These are phyloP conservation scores for Omphalea diandra DNA, from an alignment of 441 rosid genomes.

Conservation along the genomic window DNA sequence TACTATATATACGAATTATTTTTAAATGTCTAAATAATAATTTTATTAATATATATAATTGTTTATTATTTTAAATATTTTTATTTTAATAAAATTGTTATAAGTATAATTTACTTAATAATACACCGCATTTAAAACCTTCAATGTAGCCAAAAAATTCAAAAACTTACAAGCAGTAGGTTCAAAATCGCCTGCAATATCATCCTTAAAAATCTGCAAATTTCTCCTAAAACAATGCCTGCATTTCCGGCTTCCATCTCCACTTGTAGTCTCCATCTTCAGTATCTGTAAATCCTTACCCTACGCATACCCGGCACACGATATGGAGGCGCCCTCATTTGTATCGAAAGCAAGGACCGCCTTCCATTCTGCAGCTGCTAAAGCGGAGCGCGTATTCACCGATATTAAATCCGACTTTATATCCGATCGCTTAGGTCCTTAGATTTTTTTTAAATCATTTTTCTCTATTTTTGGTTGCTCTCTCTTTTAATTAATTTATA, in stretches of 20 bases:
- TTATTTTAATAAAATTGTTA: no score
- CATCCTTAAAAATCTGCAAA: not conserved
- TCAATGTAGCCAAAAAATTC: no score
- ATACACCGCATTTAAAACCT: no score
- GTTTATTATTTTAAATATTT: no score
- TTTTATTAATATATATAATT: no score
- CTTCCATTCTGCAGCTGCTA: slow-evolving; percentile 92
- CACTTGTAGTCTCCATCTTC: not conserved
- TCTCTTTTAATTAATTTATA: slow-evolving; percentile 16
- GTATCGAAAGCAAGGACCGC: slow-evolving; percentile 91
- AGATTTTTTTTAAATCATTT: slow-evolving; percentile 8
- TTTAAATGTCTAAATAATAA: no score
- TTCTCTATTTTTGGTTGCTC: slow-evolving; percentile 17
- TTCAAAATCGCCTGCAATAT: not conserved
- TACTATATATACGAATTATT: no score
- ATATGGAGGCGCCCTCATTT: slow-evolving; percentile 68
- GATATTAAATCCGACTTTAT: slow-evolving; percentile 71
- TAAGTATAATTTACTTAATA: no score
- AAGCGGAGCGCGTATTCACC: slow-evolving; percentile 94
- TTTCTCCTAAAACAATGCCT: slow-evolving; percentile 1
- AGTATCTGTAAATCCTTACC: slow-evolving; percentile 14
- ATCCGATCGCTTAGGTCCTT: slow-evolving; percentile 56
- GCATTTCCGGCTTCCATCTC: slow-evolving; percentile 6
- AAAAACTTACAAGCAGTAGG: no score
- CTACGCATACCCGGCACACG: slow-evolving; percentile 30